These are phyloP conservation scores for Amaranthus cruentus DNA, from an alignment of 148 eudicot genomes.

Conservation along the genomic window DNA sequence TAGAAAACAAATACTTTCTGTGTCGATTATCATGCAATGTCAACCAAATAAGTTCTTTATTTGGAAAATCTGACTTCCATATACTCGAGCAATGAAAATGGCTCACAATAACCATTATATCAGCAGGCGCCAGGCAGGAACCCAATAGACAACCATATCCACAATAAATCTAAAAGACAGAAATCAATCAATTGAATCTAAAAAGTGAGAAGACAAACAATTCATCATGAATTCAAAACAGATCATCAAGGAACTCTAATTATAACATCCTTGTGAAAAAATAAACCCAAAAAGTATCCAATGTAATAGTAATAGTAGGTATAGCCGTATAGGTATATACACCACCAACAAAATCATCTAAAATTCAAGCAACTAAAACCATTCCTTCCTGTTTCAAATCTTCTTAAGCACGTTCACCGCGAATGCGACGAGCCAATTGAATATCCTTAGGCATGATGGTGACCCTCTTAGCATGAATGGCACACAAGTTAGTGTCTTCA, in stretches of 20 bases:
- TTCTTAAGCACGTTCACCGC: constrained; percentile 45
- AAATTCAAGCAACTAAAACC: neutral
- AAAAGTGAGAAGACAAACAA: too few relatives aligned
- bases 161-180: too few relatives aligned
- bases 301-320: neutral
- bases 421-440: constrained; percentile 44
- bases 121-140: too few relatives aligned
- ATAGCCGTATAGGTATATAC: neutral
- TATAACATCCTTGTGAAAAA: neutral
- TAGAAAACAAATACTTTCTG: too few relatives aligned
- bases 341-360: neutral
- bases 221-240: neutral
- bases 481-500: constrained; percentile 41
- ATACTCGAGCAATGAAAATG: too few relatives aligned
- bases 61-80: too few relatives aligned
- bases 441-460: constrained; percentile 51
- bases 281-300: neutral
- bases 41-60: too few relatives aligned
- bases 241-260: neutral
- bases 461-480: constrained; percentile 50
- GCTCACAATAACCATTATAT: too few relatives aligned
- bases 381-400: neutral
- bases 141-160: too few relatives aligned
- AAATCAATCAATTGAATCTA: too few relatives aligned
- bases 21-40: too few relatives aligned